Percentiles rank a stretch among this genome's conserved stretches.
Conservation (phyloP, 805 yeast genomes). For the Myxozyma monticola region DNA sequence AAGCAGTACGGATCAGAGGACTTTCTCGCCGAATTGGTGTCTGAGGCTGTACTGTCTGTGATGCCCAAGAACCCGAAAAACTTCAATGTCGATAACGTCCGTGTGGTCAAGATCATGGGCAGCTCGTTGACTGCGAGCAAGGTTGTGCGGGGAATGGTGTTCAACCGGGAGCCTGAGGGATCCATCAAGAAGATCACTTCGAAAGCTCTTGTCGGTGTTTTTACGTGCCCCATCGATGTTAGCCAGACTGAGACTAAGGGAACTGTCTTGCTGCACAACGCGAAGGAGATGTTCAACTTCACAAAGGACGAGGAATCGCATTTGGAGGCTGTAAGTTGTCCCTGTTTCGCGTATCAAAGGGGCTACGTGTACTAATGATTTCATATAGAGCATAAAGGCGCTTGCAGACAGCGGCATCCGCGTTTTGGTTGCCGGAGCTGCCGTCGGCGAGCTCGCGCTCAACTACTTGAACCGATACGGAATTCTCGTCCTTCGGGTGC, state of each 20-base stretch:
- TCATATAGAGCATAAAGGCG: constrained; percentile 60
- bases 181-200: constrained; percentile 61
- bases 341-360: too few relatives aligned
- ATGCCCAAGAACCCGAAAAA: constrained; percentile 62
- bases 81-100: constrained; percentile 89
- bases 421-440: constrained; percentile 92
- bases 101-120: constrained; percentile 98
- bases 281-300: constrained; percentile 94
- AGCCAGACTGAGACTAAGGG: constrained; percentile 98
- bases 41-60: constrained; percentile 79
- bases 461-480: constrained; percentile 88
- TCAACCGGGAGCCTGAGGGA: constrained; percentile 95
- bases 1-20: constrained; percentile 92
- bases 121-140: constrained; percentile 67
- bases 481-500: constrained; percentile 82
- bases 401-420: constrained; percentile 80
- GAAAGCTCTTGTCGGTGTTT: constrained; percentile 85
- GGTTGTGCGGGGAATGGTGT: constrained; percentile 96
- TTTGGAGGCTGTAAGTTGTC: constrained; percentile 56
- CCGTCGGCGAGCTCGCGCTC: constrained; percentile 87
- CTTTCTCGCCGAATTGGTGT: constrained; percentile 69
- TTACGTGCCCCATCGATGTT: constrained; percentile 90
- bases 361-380: neutral
- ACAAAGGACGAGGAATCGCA: constrained; percentile 95
- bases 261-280: constrained; percentile 91